Conservation (phyloP, 805 yeast species). For the Lipomyces sp. region DNA sequence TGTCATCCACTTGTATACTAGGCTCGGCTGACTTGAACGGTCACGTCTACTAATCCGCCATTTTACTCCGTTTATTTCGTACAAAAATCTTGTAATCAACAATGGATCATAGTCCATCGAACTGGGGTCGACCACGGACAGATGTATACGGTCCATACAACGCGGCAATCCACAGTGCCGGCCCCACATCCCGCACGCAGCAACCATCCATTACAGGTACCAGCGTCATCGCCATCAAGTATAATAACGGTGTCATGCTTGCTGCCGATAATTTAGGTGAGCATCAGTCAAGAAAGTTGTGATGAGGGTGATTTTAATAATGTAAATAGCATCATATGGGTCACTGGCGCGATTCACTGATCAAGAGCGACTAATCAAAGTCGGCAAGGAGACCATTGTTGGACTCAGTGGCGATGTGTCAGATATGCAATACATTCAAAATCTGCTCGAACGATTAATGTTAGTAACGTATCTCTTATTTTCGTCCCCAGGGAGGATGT, state of each 20-base stretch:
- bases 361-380: slow-evolving; percentile 80
- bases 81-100: neutral
- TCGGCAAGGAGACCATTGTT: slow-evolving; percentile 84
- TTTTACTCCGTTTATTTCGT: neutral
- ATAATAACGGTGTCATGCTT: slow-evolving; percentile 83
- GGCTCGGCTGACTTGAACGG: neutral
- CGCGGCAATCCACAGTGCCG: slow-evolving; percentile 59
- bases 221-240: slow-evolving; percentile 89
- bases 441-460: slow-evolving; percentile 76
- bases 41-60: neutral
- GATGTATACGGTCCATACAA: slow-evolving; percentile 80
- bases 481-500: slow-evolving; percentile 4
- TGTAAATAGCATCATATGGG: slow-evolving; percentile 71
- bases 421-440: slow-evolving; percentile 83
- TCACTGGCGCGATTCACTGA: slow-evolving; percentile 85
- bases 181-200: slow-evolving; percentile 85
- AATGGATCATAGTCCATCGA: slow-evolving; percentile 94
- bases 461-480: slow-evolving; percentile 20
- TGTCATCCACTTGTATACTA: no score
- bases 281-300: slow-evolving; percentile 17
- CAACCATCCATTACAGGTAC: slow-evolving; percentile 97
- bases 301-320: slow-evolving; percentile 4
- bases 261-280: slow-evolving; percentile 93
- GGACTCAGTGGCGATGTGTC: slow-evolving; percentile 95
- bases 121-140: slow-evolving; percentile 95